A percentile compares a stretch with the other conserved stretches of the same genome.
phyloP scores from a whole-genome alignment of 208 protist species.

The Acanthamoeba triangularis region DNA sequence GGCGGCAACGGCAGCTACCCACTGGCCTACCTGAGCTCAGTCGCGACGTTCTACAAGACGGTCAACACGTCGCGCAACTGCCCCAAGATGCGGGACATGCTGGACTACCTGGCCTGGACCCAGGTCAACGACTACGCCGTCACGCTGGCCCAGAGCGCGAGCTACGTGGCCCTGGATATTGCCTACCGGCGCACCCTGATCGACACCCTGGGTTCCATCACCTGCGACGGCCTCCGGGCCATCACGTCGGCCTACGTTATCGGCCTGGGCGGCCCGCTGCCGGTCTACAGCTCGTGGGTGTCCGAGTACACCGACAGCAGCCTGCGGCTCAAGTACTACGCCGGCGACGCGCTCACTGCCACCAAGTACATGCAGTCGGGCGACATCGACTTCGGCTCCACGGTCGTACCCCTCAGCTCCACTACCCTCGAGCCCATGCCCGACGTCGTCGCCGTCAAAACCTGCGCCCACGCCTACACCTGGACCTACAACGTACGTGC shows the following conservation, averaged over 20 bases:
- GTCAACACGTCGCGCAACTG: neutral
- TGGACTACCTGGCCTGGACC: neutral
- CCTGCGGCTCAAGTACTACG: slow-evolving; percentile 32
- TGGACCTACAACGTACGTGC: slow-evolving; percentile 10
- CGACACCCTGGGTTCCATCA: slow-evolving; percentile 46
- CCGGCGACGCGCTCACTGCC: neutral
- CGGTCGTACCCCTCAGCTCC: neutral
- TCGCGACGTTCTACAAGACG: neutral
- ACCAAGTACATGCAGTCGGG: slow-evolving; percentile 30
- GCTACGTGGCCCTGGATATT: slow-evolving; percentile 25
- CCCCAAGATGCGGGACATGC: neutral
- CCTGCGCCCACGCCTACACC: slow-evolving; percentile 13
- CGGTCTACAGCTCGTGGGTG: slow-evolving; percentile 47
- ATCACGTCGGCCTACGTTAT: neutral
- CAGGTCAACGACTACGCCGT: slow-evolving; percentile 54
- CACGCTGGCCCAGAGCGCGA: neutral
- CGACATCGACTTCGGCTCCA: slow-evolving; percentile 15
- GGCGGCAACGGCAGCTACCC: slow-evolving; percentile 22
- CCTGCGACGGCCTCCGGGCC: neutral
- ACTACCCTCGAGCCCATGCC: neutral
- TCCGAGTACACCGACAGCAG: neutral
- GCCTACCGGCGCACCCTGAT: slow-evolving; percentile 13
- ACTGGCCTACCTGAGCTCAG: neutral
- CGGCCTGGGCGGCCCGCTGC: neutral
- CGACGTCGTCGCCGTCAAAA: slow-evolving; percentile 17